These are phyloP conservation scores for Musa balbisiana DNA, from an alignment of 202 grass and related monocot species.

Conservation along the genomic window DNA sequence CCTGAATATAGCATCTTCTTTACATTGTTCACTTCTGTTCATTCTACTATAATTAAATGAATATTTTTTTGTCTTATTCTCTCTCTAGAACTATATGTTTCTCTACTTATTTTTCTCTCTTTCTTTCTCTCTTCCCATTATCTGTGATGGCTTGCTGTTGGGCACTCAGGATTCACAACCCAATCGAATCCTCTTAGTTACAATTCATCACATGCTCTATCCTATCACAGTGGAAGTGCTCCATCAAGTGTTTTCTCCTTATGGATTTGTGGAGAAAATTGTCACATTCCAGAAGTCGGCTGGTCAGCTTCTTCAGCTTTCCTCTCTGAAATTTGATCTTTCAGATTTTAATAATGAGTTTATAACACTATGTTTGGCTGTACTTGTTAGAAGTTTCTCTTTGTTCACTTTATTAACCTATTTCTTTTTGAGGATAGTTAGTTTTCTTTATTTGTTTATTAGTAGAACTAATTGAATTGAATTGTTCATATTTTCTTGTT, in stretches of 20 bases:
- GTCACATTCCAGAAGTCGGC: slow-evolving; percentile 98
- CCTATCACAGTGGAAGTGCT: slow-evolving; percentile 95
- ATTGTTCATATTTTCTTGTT: neutral
- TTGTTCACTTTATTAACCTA: neutral
- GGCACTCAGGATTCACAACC: slow-evolving; percentile 75
- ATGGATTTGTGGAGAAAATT: slow-evolving; percentile 97
- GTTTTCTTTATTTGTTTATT: neutral
- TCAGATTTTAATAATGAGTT: slow-evolving; percentile 14
- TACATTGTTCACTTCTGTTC: too few species aligned
- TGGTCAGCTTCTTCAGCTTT: slow-evolving; percentile 40
- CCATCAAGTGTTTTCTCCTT: slow-evolving; percentile 97
- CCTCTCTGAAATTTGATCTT: slow-evolving; percentile 18
- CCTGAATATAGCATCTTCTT: too few species aligned
- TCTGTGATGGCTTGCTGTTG: slow-evolving; percentile 37
- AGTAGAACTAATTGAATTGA: neutral
- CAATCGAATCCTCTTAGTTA: slow-evolving; percentile 96
- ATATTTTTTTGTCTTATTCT: slow-evolving; percentile 9
- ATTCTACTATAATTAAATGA: neutral
- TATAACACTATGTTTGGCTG: neutral
- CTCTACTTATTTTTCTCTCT: slow-evolving; percentile 42
- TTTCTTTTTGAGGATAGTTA: neutral
- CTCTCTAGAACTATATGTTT: slow-evolving; percentile 16
- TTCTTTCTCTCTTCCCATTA: slow-evolving; percentile 42
- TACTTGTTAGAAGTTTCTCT: too few species aligned
- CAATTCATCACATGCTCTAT: slow-evolving; percentile 98